These are phyloP conservation scores for Candida cerambycidarum DNA, from an alignment of 805 yeast species.

Conservation along the genomic window DNA sequence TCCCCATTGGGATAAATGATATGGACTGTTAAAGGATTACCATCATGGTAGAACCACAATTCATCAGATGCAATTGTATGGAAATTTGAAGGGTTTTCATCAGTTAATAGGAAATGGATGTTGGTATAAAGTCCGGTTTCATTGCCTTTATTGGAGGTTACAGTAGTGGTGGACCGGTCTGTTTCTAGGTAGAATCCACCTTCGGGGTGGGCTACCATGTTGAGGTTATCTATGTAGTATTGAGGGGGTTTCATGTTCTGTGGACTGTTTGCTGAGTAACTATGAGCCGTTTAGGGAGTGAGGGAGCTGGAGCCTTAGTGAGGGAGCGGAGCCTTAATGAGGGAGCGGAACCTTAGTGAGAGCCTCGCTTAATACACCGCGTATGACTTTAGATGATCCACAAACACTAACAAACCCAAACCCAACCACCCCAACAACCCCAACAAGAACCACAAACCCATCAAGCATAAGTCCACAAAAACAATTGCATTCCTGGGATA, in stretches of 20 bases:
- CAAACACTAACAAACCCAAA: background rate
- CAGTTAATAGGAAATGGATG: constrained; percentile 21
- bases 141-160: constrained; percentile 20
- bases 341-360: too few species aligned
- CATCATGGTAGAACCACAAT: constrained; percentile 25
- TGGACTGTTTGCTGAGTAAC: background rate
- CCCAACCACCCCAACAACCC: background rate
- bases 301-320: too few species aligned
- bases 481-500: constrained; percentile 8
- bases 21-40: constrained; percentile 23
- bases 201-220: constrained; percentile 21
- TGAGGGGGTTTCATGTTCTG: constrained; percentile 12
- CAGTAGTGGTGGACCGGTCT: constrained; percentile 12
- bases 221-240: constrained; percentile 15
- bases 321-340: too few species aligned
- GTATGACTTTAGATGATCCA: constrained; percentile 2
- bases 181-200: constrained; percentile 23
- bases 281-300: too few species aligned
- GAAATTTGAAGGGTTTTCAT: constrained; percentile 21
- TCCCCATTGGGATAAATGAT: constrained; percentile 21
- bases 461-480: background rate
- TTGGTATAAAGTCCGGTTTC: constrained; percentile 23
- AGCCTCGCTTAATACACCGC: too few species aligned
- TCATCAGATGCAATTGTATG: constrained; percentile 24
- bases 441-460: background rate